Evolutionary conservation across 2,329 filamentous ascomycete species (phyloP).

Genomic region (Botrytis squamosa): DNA sequence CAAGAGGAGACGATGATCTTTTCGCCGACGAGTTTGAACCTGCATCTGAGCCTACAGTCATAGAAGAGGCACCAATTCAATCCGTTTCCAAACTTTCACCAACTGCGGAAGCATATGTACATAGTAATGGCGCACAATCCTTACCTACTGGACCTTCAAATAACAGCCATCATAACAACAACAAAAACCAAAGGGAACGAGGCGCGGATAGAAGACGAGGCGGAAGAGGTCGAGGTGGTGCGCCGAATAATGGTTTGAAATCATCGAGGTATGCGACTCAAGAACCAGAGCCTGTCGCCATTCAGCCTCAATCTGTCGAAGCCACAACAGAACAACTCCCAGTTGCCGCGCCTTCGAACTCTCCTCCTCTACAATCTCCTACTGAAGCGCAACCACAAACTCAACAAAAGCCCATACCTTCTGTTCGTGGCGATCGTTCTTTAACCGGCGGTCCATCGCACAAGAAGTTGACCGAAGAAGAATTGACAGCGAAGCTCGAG

Average conservation of each 20-base stretch:
- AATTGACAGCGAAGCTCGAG: conserved; percentile 60
- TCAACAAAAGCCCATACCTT: conserved; percentile 36
- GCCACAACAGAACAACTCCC: background rate
- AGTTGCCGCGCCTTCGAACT: background rate
- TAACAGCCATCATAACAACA: background rate
- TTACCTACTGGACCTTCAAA: conserved; percentile 6
- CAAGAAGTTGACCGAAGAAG: conserved; percentile 63
- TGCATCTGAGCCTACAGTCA: conserved; percentile 26
- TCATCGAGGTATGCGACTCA: conserved; percentile 32
- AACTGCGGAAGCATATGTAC: conserved; percentile 2
- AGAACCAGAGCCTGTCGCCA: background rate
- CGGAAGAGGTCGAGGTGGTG: conserved; percentile 21
- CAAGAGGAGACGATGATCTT: conserved; percentile 38
- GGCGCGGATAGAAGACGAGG: conserved; percentile 22
- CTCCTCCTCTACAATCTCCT: background rate
- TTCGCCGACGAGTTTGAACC: conserved; percentile 41
- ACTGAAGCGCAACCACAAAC: conserved; percentile 18
- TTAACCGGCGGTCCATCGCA: conserved; percentile 52
- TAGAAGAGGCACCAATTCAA: conserved; percentile 25
- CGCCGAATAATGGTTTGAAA: conserved; percentile 27
- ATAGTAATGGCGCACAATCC: conserved; percentile 6
- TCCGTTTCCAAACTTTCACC: background rate
- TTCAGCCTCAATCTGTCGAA: background rate
- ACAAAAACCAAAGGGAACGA: conserved; percentile 21
- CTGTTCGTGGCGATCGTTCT: conserved; percentile 54